A percentile compares a stretch with the other conserved stretches of the same genome.
phyloP scores from a whole-genome alignment of 2,329 filamentous ascomycete genomes.

The Cordyceps cicadae region DNA sequence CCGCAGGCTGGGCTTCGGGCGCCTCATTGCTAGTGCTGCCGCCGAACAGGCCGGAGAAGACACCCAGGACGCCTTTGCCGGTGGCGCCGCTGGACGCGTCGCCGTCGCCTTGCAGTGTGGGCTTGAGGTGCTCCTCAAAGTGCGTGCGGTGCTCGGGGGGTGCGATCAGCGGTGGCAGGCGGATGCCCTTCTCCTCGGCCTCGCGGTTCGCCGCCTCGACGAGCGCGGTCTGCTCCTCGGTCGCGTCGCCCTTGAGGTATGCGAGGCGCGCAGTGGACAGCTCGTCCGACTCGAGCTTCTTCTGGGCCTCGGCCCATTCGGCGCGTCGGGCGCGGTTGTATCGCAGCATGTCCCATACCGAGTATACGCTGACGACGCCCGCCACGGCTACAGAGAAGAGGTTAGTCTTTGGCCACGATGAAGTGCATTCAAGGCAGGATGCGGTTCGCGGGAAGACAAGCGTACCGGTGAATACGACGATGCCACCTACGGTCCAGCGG shows the following conservation, averaged over 20 bases:
- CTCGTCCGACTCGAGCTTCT: conserved; percentile 44
- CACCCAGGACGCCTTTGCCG: conserved; percentile 29
- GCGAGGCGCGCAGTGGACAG: conserved; percentile 50
- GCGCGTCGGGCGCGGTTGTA: conserved; percentile 52
- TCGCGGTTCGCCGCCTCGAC: conserved; percentile 49
- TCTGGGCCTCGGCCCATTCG: conserved; percentile 50
- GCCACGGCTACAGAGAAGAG: conserved; percentile 39
- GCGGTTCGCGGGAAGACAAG: neutral
- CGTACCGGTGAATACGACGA: conserved; percentile 51
- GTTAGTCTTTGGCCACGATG: neutral
- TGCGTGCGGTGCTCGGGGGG: conserved; percentile 32
- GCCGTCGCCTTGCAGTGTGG: conserved; percentile 21
- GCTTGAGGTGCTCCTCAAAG: conserved; percentile 28
- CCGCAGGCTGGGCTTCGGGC: neutral
- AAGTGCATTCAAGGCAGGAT: too few species aligned
- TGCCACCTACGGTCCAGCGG: conserved; percentile 43
- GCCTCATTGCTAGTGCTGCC: conserved; percentile 18
- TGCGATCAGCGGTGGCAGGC: conserved; percentile 44
- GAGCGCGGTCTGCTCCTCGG: conserved; percentile 45
- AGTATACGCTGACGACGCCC: conserved; percentile 48
- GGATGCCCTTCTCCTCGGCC: conserved; percentile 36
- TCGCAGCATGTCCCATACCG: conserved; percentile 52
- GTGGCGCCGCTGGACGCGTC: conserved; percentile 12
- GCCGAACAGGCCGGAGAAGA: conserved; percentile 24
- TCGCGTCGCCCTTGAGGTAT: conserved; percentile 51